Evolutionary conservation across 805 yeast genomes (phyloP).

Genomic region (Deakozyma indianensis): DNA sequence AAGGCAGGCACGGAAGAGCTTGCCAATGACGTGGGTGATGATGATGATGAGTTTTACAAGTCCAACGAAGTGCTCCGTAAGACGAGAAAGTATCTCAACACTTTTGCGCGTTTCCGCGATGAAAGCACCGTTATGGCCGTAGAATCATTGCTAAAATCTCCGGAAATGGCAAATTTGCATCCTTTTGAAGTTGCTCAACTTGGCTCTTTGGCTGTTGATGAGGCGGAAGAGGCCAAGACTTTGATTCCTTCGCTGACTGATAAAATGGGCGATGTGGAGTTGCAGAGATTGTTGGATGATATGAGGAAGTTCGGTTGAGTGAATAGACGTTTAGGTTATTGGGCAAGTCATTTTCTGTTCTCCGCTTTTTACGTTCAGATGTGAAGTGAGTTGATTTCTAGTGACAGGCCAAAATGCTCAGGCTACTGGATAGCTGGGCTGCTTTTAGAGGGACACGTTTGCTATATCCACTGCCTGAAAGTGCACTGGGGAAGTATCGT

Average conservation of each 20-base stretch:
- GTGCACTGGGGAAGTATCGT: too few relatives aligned
- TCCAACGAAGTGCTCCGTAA: constrained; percentile 61
- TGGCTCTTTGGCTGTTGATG: constrained; percentile 84
- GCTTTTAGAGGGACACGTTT: too few relatives aligned
- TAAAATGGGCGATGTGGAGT: constrained; percentile 74
- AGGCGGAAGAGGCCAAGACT: constrained; percentile 92
- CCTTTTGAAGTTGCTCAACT: constrained; percentile 93
- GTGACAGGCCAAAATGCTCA: too few relatives aligned
- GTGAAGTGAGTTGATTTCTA: too few relatives aligned
- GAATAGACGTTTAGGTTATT: background rate
- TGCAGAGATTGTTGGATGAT: constrained; percentile 79
- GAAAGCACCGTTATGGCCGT: constrained; percentile 89
- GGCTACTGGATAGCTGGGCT: too few relatives aligned
- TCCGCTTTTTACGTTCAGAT: too few relatives aligned
- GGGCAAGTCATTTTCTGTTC: background rate
- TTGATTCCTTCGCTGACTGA: constrained; percentile 74
- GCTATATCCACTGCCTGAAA: too few relatives aligned
- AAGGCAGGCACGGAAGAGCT: constrained; percentile 21
- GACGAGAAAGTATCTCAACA: constrained; percentile 73
- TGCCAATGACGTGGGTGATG: constrained; percentile 20
- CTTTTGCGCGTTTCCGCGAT: constrained; percentile 82
- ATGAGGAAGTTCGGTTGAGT: constrained; percentile 30
- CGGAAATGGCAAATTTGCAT: constrained; percentile 66
- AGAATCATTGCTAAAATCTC: constrained; percentile 62
- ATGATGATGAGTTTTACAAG: constrained; percentile 17